A percentile compares a stretch with the other conserved stretches of the same genome.
These are phyloP conservation scores for Barnettozyma sucrosica DNA, from an alignment of 805 yeast species.

Conservation along the genomic window DNA sequence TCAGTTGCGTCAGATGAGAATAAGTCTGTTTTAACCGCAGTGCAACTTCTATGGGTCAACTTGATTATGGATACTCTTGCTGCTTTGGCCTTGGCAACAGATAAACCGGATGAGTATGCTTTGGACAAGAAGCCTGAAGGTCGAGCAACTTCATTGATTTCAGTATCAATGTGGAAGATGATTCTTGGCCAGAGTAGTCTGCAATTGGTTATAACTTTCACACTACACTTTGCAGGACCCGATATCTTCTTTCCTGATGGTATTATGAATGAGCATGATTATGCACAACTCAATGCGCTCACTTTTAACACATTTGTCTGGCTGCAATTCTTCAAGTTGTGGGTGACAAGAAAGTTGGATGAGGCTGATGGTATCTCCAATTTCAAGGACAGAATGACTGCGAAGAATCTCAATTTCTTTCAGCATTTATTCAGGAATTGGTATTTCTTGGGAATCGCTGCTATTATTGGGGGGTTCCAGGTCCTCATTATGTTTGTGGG, in stretches of 20 bases:
- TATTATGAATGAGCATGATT: conserved; percentile 36
- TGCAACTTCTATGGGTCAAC: conserved; percentile 95
- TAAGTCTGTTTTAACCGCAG: conserved; percentile 89
- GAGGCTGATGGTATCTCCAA: conserved; percentile 66
- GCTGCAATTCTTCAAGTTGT: conserved; percentile 92
- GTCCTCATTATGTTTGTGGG: conserved; percentile 92
- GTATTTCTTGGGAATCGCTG: conserved; percentile 70
- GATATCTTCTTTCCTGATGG: conserved; percentile 43
- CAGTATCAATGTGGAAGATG: conserved; percentile 98
- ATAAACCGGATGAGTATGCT: conserved; percentile 83
- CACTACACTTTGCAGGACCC: conserved; percentile 73
- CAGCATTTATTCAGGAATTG: conserved; percentile 76
- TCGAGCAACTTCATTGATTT: conserved; percentile 68
- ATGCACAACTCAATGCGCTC: conserved; percentile 66
- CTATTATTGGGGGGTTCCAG: conserved; percentile 78
- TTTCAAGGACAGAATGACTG: conserved; percentile 52
- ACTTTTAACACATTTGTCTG: conserved; percentile 96
- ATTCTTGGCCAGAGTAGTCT: conserved; percentile 78
- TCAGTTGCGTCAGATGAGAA: conserved; percentile 82
- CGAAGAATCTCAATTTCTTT: conserved; percentile 72
- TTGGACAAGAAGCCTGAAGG: conserved; percentile 82
- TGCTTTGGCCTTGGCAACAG: conserved; percentile 95
- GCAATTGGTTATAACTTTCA: conserved; percentile 77
- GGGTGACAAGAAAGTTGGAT: conserved; percentile 87
- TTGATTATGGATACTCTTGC: conserved; percentile 98